phyloP scores from a whole-genome alignment of 208 protist genomes.

The Crithidia sp. region DNA sequence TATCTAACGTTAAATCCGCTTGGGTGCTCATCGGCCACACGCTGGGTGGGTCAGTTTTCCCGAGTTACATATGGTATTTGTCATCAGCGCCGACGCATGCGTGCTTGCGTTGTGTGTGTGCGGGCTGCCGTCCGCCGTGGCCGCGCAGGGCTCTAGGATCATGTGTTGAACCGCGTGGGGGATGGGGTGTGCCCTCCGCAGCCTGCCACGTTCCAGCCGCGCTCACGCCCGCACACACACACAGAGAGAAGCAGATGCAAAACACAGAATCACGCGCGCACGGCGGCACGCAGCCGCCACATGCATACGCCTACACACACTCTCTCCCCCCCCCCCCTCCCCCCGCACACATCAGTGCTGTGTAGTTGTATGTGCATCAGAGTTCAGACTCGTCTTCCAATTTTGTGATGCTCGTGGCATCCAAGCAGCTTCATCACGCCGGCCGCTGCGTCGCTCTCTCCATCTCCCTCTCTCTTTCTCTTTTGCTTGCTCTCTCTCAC shows the following conservation, averaged over 20 bases:
- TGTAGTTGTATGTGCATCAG: constrained; percentile 18
- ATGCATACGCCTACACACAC: too few relatives aligned
- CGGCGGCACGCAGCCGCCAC: too few relatives aligned
- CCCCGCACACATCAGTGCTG: too few relatives aligned
- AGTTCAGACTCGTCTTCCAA: constrained; percentile 19
- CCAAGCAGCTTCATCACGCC: not conserved
- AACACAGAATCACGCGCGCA: too few relatives aligned
- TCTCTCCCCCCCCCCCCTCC: too few relatives aligned
- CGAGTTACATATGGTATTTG: constrained; percentile 50
- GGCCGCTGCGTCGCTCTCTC: constrained; percentile 4
- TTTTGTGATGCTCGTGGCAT: not conserved
- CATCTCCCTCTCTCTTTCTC: constrained; percentile 10
- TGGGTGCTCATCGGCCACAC: constrained; percentile 51
- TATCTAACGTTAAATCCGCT: constrained; percentile 80
- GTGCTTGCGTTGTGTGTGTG: too few relatives aligned
- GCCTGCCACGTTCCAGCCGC: constrained; percentile 22
- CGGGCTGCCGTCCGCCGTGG: not conserved
- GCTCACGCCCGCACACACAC: not conserved
- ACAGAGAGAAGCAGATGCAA: not conserved
- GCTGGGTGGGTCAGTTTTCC: constrained; percentile 44
- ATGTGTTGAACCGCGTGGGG: constrained; percentile 25
- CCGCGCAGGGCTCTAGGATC: not conserved
- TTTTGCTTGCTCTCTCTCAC: not conserved
- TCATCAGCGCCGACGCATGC: constrained; percentile 21
- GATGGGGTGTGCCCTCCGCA: constrained; percentile 15